Evolutionary conservation across 2,329 filamentous ascomycete species (phyloP), one percentile per base, ranked within the genome.

Genomic region (Fusarium chlamydosporum): DNA sequence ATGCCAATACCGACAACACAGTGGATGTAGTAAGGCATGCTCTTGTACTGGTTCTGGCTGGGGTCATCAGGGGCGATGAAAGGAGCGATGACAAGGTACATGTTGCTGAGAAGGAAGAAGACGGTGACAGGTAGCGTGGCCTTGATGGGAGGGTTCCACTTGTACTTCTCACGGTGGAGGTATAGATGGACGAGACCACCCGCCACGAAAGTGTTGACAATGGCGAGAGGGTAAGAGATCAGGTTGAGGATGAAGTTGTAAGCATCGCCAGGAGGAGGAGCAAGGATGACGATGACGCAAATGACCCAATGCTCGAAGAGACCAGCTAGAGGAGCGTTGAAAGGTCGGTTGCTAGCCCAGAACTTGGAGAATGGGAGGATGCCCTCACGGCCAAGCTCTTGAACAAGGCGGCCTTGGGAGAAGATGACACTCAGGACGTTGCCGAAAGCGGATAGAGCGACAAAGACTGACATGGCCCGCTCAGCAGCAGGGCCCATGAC

Each of bases 381-480:
- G 29, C 88, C 89, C 76, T 91, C 89, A 12, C 88, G 86, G 6
- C 87, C 89, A 16, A 91, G 84, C 75, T 90, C 88, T 76, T 90
- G 89, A 0, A 89, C 88, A 7, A 91, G 79, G 54, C 89, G 85
- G 8, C 88, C 88, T 76, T 91, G 88, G 0, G 89, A 89, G 78
- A 91, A 91, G 65, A 91, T 91, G 65, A 91, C 88, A 58, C 83
- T 86, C 46, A 91, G 81, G 15, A 91, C 87, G 70, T 91, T 91
- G 29, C 89, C 89, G 67, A 90, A 88, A 6, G 89, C 89, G 0
- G 89, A 91, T 1, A 91, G 81, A 0, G 89, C 89, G 23, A 91
- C 88, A 65, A 91, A 90, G 55, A 90, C 89, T 26, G 84, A 88
- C 16, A 90, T 80, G 6, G 85, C 87, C 20, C 85, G 82, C 77